phyloP scores from a whole-genome alignment of 495 filamentous ascomycete genomes.

The Xylaria cubensis region DNA sequence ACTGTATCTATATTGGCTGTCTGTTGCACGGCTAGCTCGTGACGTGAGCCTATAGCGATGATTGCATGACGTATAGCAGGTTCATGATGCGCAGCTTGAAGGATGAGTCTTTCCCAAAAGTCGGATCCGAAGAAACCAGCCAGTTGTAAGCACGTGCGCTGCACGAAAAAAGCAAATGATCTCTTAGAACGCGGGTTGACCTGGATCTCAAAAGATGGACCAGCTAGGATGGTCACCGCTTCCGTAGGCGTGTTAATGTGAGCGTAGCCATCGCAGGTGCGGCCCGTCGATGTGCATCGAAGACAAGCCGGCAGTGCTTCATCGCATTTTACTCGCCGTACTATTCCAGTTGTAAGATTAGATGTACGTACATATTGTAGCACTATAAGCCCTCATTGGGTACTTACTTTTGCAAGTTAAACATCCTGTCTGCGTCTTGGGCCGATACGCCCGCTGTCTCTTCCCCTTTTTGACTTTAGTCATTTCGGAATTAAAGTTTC shows the following conservation, averaged over 20 bases:
- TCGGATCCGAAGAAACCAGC: conserved; percentile 28
- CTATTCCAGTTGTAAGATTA: background rate
- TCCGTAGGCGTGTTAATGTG: conserved; percentile 21
- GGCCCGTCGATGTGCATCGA: conserved; percentile 50
- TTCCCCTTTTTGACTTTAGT: conserved; percentile 18
- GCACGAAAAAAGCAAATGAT: conserved; percentile 13
- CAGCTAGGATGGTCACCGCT: conserved; percentile 22
- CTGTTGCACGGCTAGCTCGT: conserved; percentile 15
- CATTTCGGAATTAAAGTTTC: background rate
- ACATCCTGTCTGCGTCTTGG: conserved; percentile 15
- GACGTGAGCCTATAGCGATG: conserved; percentile 45
- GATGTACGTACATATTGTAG: background rate
- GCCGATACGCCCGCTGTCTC: conserved; percentile 18
- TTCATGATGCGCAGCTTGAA: conserved; percentile 43
- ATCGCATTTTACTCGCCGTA: conserved; percentile 46
- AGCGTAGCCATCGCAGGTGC: conserved; percentile 52
- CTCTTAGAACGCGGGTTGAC: background rate
- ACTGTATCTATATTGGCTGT: background rate
- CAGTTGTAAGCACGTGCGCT: conserved; percentile 11
- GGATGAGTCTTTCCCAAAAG: conserved; percentile 47
- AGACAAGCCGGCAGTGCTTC: conserved; percentile 50
- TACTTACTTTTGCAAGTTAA: conserved; percentile 19
- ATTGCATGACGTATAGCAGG: conserved; percentile 49
- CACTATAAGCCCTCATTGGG: background rate
- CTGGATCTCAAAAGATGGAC: conserved; percentile 15